Base-by-base conservation (phyloP, 805 yeast species). In the Monosporozyma unispora region DNA sequence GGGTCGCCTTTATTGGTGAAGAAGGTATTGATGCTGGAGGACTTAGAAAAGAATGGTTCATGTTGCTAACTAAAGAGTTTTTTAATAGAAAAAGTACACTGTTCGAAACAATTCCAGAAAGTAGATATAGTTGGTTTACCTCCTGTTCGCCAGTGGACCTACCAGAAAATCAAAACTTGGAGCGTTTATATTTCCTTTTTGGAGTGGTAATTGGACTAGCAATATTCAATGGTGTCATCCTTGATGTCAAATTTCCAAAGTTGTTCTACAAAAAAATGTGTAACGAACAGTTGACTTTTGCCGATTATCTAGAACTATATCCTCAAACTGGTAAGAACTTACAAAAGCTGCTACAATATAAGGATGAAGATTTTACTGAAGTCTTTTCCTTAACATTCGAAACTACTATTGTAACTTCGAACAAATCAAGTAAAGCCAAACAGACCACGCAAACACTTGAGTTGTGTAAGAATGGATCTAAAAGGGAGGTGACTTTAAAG, bases 1-100 rank as follows among this genome's bases (percentile, higher is more conserved):
- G 80, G 53, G 83, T 93, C 8, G 90, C 86, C 57, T 91, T 93
- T 63, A 69, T 83, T 3, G 82, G 82, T 51, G 99, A 91, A 61
- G 95, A 90, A 0, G 99, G 98, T 0, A 78, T 91, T 21, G 99
- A 91, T 69, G 97, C 89, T 0, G 98, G 99, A 2, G 99, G 99
- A 0, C 73, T 91, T 51, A 80, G 84, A 58, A 90, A 89, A 60
- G 99, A 91, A 60, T 91, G 99, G 99, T 90, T 93, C 64, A 71
- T 80, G 45, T 67, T 90, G 38, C 69, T 93, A 38, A 81, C 86
- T 1, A 78, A 77, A 50, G 82, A 83, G 23, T 64, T 91, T 1
- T 85, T 90, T 61, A 77, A 76, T 58, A 84, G 89, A 1, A 70
- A 72, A 44, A 77, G 80, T 29, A 88, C 87, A 0, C 72, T 89